Percentiles rank a stretch among this genome's conserved stretches.
phyloP scores from a whole-genome alignment of 2,329 filamentous ascomycete species.

The Pyrenophora tritici-repentis region DNA sequence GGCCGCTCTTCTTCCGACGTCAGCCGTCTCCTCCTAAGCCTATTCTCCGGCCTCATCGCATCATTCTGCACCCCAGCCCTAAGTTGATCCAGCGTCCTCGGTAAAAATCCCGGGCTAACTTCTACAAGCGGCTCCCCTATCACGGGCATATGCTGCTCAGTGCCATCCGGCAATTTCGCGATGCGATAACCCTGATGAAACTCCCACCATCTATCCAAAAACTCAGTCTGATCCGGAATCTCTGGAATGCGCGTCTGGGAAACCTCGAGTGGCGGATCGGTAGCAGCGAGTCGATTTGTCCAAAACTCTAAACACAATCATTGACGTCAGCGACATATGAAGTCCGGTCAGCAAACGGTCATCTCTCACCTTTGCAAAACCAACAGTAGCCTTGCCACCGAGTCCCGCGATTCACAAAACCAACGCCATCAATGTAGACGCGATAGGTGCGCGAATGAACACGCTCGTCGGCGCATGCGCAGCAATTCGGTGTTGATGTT shows the following conservation, averaged over 20 bases:
- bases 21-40: conserved; percentile 27
- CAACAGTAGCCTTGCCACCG: conserved; percentile 59
- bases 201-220: conserved; percentile 55
- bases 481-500: conserved; percentile 49
- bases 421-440: conserved; percentile 57
- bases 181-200: conserved; percentile 55
- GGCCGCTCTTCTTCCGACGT: conserved; percentile 31
- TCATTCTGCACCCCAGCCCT: conserved; percentile 39
- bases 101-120: conserved; percentile 54
- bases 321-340: too few species aligned
- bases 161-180: conserved; percentile 48
- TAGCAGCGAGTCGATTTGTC: conserved; percentile 51
- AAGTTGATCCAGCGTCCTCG: conserved; percentile 54
- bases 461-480: conserved; percentile 49
- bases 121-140: conserved; percentile 55
- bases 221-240: conserved; percentile 54
- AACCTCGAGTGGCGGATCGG: conserved; percentile 49
- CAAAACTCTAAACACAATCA: conserved; percentile 50
- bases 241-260: conserved; percentile 54
- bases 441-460: conserved; percentile 51
- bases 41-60: conserved; percentile 37
- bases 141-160: conserved; percentile 52
- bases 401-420: conserved; percentile 54
- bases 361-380: conserved; percentile 52
- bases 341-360: too few species aligned